A percentile compares a stretch with the other conserved stretches of the same genome.
Evolutionary conservation across 108 stramenopile species (phyloP).

Genomic region (Phaeodactylum tricornutum): DNA sequence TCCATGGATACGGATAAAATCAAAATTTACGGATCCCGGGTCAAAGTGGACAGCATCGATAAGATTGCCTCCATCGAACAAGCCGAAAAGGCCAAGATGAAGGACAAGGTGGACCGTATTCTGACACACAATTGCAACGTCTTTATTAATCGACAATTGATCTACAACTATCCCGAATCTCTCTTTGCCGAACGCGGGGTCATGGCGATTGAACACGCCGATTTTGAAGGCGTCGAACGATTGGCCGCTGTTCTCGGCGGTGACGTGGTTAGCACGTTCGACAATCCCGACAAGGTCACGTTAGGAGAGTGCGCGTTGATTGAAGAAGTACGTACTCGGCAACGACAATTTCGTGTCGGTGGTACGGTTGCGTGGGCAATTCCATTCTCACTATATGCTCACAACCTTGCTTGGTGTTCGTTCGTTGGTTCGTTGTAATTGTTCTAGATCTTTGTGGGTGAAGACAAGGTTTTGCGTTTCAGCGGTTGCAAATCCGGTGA

Average conservation of each 20-base stretch:
- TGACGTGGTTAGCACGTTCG: conserved; percentile 96
- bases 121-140: conserved; percentile 92
- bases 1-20: conserved; percentile 99
- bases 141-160: conserved; percentile 99
- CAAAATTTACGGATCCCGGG: conserved; percentile 99
- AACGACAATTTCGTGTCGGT: neutral
- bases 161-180: conserved; percentile 98
- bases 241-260: conserved; percentile 94
- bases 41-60: conserved; percentile 89
- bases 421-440: conserved; percentile 11
- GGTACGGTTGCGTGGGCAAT: neutral
- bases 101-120: conserved; percentile 95
- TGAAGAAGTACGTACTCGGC: conserved; percentile 64
- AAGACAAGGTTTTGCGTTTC: conserved; percentile 93
- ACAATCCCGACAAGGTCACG: conserved; percentile 91
- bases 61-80: conserved; percentile 99
- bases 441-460: conserved; percentile 93
- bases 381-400: neutral
- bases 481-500: conserved; percentile 90
- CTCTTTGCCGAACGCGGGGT: conserved; percentile 93
- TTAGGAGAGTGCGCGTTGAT: conserved; percentile 90
- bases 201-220: conserved; percentile 99
- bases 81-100: conserved; percentile 98
- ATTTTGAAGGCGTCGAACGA: conserved; percentile 99
- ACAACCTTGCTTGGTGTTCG: no score